Conservation (phyloP, 257 asterid species). For the Solanum bulbocastanum region DNA sequence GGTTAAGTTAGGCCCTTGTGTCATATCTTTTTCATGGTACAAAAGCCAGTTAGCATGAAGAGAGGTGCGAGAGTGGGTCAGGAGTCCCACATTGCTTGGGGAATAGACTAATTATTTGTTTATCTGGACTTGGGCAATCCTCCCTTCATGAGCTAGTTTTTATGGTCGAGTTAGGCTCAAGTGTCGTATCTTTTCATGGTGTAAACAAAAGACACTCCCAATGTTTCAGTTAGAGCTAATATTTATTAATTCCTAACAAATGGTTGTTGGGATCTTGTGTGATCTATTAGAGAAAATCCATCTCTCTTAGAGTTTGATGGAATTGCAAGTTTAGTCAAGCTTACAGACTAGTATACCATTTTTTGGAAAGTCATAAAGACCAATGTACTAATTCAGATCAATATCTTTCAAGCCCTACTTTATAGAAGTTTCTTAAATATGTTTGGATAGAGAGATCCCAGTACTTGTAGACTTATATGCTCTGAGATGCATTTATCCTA, state of each 20-base stretch:
- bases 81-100: neutral
- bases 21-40: neutral
- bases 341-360: neutral
- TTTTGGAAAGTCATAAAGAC: neutral
- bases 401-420: neutral
- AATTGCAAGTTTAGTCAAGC: neutral
- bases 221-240: neutral
- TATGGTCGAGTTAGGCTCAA: neutral
- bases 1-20: neutral
- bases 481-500: neutral
- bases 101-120: neutral
- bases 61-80: neutral
- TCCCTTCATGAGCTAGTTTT: neutral
- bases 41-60: neutral
- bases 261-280: neutral
- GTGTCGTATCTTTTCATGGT: neutral
- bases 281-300: neutral
- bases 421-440: neutral
- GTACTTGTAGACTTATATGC: neutral
- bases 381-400: neutral
- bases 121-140: neutral
- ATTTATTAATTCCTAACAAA: neutral
- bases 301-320: neutral
- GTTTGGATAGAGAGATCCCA: neutral
- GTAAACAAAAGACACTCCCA: neutral